Evolutionary conservation across 192 early-diverging fungal genomes (phyloP).

Genomic region (Phycomyces blakesleeanus): DNA sequence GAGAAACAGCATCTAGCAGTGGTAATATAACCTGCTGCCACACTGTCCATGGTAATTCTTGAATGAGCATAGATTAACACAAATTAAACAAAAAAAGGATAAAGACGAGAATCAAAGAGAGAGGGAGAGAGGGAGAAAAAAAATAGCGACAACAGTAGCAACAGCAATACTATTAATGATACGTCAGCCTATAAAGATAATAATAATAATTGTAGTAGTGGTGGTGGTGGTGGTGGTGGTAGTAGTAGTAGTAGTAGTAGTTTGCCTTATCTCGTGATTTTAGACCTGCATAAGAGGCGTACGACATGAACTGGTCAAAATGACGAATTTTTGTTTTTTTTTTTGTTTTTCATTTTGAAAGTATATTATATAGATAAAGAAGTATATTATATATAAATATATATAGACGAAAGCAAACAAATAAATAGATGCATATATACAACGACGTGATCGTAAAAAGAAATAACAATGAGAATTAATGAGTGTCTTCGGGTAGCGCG

Average conservation of each 20-base stretch:
- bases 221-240: no score
- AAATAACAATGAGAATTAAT: background rate
- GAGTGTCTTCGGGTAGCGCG: background rate
- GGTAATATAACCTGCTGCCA: conserved; percentile 10
- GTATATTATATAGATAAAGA: no score
- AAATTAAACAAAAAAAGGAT: background rate
- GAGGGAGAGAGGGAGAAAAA: no score
- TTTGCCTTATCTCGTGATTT: background rate
- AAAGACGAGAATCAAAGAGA: conserved; percentile 14
- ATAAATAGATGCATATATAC: background rate
- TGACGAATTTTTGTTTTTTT: conserved; percentile 2
- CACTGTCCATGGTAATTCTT: conserved; percentile 13
- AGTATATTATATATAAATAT: background rate
- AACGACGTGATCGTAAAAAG: background rate
- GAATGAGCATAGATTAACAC: background rate
- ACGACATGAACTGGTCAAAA: background rate
- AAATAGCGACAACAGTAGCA: no score
- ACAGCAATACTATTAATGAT: no score
- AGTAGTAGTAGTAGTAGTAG: no score
- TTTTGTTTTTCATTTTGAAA: conserved; percentile 4
- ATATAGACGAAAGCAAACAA: background rate
- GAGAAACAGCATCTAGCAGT: conserved; percentile 6
- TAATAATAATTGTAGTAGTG: conserved; percentile 5
- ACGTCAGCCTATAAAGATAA: background rate
- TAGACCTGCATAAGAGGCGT: no score